Conservation (phyloP, 83 land plant species). For the Isoetes engelmannii region DNA sequence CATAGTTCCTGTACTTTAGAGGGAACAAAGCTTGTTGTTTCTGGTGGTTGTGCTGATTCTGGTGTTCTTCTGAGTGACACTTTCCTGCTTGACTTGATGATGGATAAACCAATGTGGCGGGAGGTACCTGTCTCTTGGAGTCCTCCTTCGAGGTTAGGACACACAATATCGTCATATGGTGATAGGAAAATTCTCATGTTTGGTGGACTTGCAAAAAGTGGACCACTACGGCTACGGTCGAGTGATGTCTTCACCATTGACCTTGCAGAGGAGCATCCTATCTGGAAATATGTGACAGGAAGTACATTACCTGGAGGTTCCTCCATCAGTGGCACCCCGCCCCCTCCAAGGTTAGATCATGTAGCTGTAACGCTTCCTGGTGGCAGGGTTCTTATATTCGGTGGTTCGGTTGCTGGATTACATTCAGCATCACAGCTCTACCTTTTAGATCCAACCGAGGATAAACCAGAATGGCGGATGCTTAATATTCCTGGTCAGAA, state of each 20-base stretch:
- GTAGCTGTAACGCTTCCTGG: conserved; percentile 79
- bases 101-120: conserved; percentile 79
- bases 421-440: conserved; percentile 78
- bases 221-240: conserved; percentile 62
- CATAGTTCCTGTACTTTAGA: conserved; percentile 87
- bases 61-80: conserved; percentile 89
- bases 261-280: conserved; percentile 61
- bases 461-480: conserved; percentile 75
- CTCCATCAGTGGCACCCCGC: conserved; percentile 58
- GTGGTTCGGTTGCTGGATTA: conserved; percentile 83
- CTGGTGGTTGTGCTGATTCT: conserved; percentile 91
- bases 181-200: conserved; percentile 70
- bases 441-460: conserved; percentile 67
- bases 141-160: conserved; percentile 85
- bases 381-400: conserved; percentile 71
- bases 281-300: conserved; percentile 68
- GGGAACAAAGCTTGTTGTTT: conserved; percentile 78
- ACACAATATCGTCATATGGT: conserved; percentile 65
- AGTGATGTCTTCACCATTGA: conserved; percentile 81
- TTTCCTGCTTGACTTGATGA: conserved; percentile 64
- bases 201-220: conserved; percentile 82
- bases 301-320: conserved; percentile 78
- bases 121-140: conserved; percentile 77
- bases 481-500: conserved; percentile 69
- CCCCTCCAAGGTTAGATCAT: conserved; percentile 88